Conservation (phyloP, 768 basidiomycete genomes). For the Infundibulicybe gibba region DNA sequence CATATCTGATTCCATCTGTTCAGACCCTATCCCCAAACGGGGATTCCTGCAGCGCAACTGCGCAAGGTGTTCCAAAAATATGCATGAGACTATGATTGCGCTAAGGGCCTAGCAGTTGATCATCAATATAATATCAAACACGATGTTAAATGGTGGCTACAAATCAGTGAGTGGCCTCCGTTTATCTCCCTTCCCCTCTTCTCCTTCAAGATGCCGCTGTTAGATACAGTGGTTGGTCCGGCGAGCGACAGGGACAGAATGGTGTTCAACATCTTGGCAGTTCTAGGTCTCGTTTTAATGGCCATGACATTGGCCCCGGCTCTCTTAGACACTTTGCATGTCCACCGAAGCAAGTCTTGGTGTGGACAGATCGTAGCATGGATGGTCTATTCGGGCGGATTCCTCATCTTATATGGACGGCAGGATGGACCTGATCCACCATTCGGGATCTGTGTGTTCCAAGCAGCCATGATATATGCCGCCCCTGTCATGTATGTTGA, state of each 20-base stretch:
- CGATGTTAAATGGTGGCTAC: not conserved
- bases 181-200: too few species aligned
- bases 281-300: not conserved
- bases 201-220: too few species aligned
- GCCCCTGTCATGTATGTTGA: not conserved
- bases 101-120: too few species aligned
- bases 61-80: too few species aligned
- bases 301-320: not conserved
- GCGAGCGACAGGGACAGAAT: too few species aligned
- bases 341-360: not conserved
- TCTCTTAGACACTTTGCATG: not conserved
- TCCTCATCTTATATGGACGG: not conserved
- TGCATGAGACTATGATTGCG: too few species aligned
- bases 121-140: too few species aligned
- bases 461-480: not conserved
- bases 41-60: too few species aligned
- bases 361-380: not conserved
- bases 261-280: not conserved
- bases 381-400: not conserved
- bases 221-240: too few species aligned
- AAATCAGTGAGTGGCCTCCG: not conserved
- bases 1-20: too few species aligned
- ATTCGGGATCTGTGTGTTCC: not conserved
- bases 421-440: not conserved
- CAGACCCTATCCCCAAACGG: too few species aligned